Base-by-base conservation (phyloP, 306 rosid species). In the Vigna radiata region DNA sequence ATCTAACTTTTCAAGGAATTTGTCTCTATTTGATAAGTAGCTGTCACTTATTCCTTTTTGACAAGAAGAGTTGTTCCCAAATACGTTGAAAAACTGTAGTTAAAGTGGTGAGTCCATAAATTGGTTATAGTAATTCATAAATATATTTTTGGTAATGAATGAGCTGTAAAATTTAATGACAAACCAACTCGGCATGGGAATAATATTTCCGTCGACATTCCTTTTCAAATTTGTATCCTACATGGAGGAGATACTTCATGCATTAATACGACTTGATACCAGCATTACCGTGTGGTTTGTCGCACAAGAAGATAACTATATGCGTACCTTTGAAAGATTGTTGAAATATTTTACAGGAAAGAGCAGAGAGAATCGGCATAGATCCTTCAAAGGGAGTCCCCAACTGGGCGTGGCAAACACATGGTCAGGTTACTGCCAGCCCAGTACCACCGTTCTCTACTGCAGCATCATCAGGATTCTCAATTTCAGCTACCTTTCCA, bases 401-500 rank as follows among this genome's bases (percentile, higher is more conserved):
- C 68, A 82, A 50, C 72, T 87, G 91, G 94, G 83, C 84, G 29
- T 92, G 98, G 97, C 88, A 86, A 89, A 87, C 84, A 69, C 96
- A 86, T 68, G 84, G 90, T 63, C 96, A 82, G 82, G 88, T 84
- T 70, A 75, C 70, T 81, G 91, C 87, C 48, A 77, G 86, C 85
- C 87, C 87, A 75, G 77, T 89, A 84, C 90, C 96, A 85, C 83
- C 83, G 79, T 89, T 95, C 92, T 87, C 97, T 77, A 65, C 92
- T 87, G 99, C 99, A 92, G 99, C 99, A 96, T 96, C 99, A 96
- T 96, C 99, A 96, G 98, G 99, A 96, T 96, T 96, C 99, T 92
- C 99, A 27, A 83, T 86, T 85, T 87, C 95, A 77, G 91, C 93
- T 81, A 83, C 90, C 71, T 77, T 85, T 78, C 87, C 90, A 46